Conservation (phyloP, 75 land plant genomes). For the Chamaecyparis obtusa region DNA sequence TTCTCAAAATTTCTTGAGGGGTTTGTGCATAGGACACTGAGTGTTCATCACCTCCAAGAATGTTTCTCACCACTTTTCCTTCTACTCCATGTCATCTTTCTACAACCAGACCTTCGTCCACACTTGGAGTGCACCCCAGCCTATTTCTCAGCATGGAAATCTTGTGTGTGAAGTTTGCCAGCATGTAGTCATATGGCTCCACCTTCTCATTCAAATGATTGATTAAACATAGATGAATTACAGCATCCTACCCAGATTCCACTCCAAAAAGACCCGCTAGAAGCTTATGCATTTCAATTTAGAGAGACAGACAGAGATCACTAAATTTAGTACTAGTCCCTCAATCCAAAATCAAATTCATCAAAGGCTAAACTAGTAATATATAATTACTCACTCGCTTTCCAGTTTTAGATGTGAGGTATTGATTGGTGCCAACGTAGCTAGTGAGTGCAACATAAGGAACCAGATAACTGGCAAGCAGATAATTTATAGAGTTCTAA, state of each 20-base stretch:
- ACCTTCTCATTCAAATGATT: slow-evolving; percentile 26
- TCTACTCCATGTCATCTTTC: slow-evolving; percentile 43
- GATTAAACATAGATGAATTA: slow-evolving; percentile 56
- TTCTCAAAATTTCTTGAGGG: slow-evolving; percentile 52
- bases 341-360: no score
- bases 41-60: slow-evolving; percentile 42
- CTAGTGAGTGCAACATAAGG: no score
- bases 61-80: slow-evolving; percentile 34
- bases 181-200: slow-evolving; percentile 23
- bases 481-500: no score
- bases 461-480: no score
- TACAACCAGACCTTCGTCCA: slow-evolving; percentile 69
- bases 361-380: no score
- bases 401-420: slow-evolving; percentile 15
- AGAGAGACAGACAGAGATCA: no score
- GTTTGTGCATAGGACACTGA: slow-evolving; percentile 60
- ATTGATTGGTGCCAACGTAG: slow-evolving; percentile 23
- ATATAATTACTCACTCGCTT: not conserved
- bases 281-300: not conserved
- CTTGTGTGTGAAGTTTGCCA: slow-evolving; percentile 56
- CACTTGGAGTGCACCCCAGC: slow-evolving; percentile 17
- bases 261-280: slow-evolving; percentile 51
- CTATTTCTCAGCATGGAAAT: slow-evolving; percentile 55
- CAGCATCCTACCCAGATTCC: slow-evolving; percentile 87
- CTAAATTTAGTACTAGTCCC: no score